A percentile compares a stretch with the other conserved stretches of the same genome.
Conservation (phyloP, 495 filamentous ascomycete species). For the Chaetomidium leptoderma region DNA sequence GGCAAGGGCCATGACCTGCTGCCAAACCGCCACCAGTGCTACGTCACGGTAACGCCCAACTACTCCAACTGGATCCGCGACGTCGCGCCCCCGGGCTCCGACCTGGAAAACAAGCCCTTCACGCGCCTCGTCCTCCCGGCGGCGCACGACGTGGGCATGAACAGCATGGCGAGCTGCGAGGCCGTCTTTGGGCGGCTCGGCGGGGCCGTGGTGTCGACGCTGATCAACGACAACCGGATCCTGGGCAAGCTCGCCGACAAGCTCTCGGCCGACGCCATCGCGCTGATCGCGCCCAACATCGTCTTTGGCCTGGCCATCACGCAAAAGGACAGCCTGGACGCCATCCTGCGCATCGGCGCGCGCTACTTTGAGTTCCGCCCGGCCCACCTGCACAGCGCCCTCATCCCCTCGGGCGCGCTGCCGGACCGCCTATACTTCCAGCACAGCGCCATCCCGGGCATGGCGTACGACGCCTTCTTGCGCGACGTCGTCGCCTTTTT, state of each 20-base stretch:
- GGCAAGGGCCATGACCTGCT: slow-evolving; percentile 41
- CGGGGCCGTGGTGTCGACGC: slow-evolving; percentile 37
- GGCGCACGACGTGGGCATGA: slow-evolving; percentile 53
- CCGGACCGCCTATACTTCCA: slow-evolving; percentile 51
- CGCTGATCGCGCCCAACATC: slow-evolving; percentile 47
- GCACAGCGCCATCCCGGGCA: slow-evolving; percentile 52
- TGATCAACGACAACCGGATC: slow-evolving; percentile 30
- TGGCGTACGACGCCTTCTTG: slow-evolving; percentile 49
- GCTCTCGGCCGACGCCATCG: slow-evolving; percentile 35
- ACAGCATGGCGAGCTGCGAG: slow-evolving; percentile 45
- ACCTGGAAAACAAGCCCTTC: slow-evolving; percentile 42
- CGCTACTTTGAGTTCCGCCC: slow-evolving; percentile 56
- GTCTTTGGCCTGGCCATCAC: slow-evolving; percentile 50
- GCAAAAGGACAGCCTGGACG: slow-evolving; percentile 47
- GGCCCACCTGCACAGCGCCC: slow-evolving; percentile 41
- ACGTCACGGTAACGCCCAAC: slow-evolving; percentile 46
- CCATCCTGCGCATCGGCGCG: slow-evolving; percentile 47
- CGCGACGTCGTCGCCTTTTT: slow-evolving; percentile 44
- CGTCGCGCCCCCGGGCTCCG: slow-evolving; percentile 42
- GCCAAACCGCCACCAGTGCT: slow-evolving; percentile 49
- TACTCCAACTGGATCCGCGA: slow-evolving; percentile 45
- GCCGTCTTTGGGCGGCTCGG: slow-evolving; percentile 38
- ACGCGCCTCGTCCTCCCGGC: slow-evolving; percentile 44
- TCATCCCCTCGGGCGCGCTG: slow-evolving; percentile 35
- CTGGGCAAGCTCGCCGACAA: slow-evolving; percentile 31